These are phyloP conservation scores for Pseudonitzschia delicatissima DNA, from an alignment of 108 stramenopile genomes.

Conservation along the genomic window DNA sequence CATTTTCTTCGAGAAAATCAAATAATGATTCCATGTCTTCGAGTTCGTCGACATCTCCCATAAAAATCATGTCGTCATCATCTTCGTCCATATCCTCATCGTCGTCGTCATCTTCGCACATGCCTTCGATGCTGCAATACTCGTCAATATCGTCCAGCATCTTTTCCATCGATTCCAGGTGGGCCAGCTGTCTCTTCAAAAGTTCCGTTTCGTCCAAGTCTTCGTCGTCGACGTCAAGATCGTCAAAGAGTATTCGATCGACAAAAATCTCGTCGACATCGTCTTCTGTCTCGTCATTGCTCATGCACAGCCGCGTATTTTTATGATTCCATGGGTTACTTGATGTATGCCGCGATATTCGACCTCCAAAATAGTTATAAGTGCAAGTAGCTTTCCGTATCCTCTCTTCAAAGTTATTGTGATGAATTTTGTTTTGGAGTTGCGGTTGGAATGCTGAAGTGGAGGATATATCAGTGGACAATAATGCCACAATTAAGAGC, in stretches of 20 bases:
- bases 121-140: slow-evolving; percentile 14
- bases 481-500: too few relatives aligned
- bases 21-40: slow-evolving; percentile 13
- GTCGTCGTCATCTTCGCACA: slow-evolving; percentile 22
- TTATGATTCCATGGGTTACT: too few relatives aligned
- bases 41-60: not conserved
- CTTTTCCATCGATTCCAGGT: slow-evolving; percentile 38
- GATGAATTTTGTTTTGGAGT: too few relatives aligned
- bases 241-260: not conserved
- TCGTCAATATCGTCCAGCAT: slow-evolving; percentile 36
- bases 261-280: not conserved
- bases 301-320: too few relatives aligned
- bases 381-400: too few relatives aligned
- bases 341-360: too few relatives aligned
- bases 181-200: slow-evolving; percentile 17
- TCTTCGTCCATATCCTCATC: slow-evolving; percentile 24
- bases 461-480: too few relatives aligned
- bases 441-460: too few relatives aligned
- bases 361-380: too few relatives aligned
- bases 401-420: too few relatives aligned
- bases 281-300: not conserved
- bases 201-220: slow-evolving; percentile 14
- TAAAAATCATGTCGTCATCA: slow-evolving; percentile 8
- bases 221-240: slow-evolving; percentile 14
- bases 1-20: slow-evolving; percentile 5